Percentiles rank a stretch among this genome's conserved stretches.
phyloP scores from a whole-genome alignment of 805 yeast genomes.

The Zygosaccharomyces siamensis region DNA sequence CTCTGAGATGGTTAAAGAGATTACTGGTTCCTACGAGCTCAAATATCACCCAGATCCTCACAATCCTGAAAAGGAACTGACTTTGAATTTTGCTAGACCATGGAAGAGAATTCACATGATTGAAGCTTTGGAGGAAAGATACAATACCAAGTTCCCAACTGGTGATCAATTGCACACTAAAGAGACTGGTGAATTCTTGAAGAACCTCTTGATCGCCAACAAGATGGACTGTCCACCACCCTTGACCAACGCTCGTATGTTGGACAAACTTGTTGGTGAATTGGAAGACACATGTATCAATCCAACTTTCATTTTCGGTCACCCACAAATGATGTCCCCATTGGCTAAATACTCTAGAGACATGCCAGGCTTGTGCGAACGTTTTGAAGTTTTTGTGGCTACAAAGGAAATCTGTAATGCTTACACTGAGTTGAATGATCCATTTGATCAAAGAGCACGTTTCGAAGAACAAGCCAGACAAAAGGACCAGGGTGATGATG shows the following conservation, averaged over 20 bases:
- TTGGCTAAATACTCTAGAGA: conserved; percentile 93
- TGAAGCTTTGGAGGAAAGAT: conserved; percentile 84
- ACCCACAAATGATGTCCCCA: conserved; percentile 99
- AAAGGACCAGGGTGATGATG: conserved; percentile 98
- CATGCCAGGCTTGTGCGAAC: conserved; percentile 91
- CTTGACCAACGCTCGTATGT: conserved; percentile 96
- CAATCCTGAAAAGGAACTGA: conserved; percentile 75
- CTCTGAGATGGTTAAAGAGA: conserved; percentile 95
- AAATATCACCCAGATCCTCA: conserved; percentile 92
- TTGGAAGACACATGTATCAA: conserved; percentile 90
- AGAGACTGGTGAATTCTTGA: conserved; percentile 88
- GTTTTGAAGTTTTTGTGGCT: conserved; percentile 97
- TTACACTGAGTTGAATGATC: conserved; percentile 97
- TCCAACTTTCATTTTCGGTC: conserved; percentile 97
- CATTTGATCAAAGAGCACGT: conserved; percentile 95
- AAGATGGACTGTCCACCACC: conserved; percentile 87
- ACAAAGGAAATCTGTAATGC: conserved; percentile 98
- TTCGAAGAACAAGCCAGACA: conserved; percentile 99
- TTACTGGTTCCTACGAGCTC: conserved; percentile 84
- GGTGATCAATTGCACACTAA: conserved; percentile 92
- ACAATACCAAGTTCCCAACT: conserved; percentile 86
- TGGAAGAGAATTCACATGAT: conserved; percentile 99
- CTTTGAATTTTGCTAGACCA: conserved; percentile 87
- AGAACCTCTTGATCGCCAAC: conserved; percentile 68
- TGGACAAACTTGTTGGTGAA: conserved; percentile 96